Evolutionary conservation across 805 yeast species (phyloP), one percentile per base, ranked within the genome.

Genomic region (Grigorovia transvaalensis): DNA sequence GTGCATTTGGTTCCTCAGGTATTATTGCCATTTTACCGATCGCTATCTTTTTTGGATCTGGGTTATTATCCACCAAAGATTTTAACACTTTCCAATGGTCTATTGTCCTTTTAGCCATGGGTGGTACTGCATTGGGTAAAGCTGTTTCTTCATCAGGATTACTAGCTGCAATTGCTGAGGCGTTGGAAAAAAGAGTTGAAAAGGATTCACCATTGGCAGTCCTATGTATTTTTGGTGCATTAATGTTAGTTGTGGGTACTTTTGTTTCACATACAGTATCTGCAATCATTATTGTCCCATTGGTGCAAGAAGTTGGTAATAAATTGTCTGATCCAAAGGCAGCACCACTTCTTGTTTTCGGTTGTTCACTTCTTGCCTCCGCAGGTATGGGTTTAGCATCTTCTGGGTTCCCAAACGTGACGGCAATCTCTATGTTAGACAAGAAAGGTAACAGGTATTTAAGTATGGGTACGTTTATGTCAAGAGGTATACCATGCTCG

Each of bases 341-440:
- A 17, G 70, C 75, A 1, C 70, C 70, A 7, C 58, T 70, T 20
- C 56, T 73, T 50, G 70, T 73, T 47, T 72, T 73, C 51, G 73
- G 73, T 46, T 67, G 71, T 52, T 76, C 89, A 41, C 66, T 90
- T 47, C 69, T 91, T 57, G 84, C 95, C 19, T 89, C 97, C 0
- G 85, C 87, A 50, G 99, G 98, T 53, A 93, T 91, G 98, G 98
- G 96, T 2, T 74, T 91, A 52, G 97, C 99, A 2, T 90, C 98
- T 0, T 84, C 95, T 0, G 98, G 99, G 0, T 93, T 93, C 75
- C 99, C 99, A 9, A 91, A 93, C 64, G 96, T 91, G 41, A 90
- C 98, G 0, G 99, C 98, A 0, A 88, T 93, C 54, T 88, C 97
- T 55, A 84, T 88, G 84, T 79, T 90, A 2, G 96, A 91, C 65